Evolutionary conservation across 169 alveolate genomes (phyloP).

Genomic region (Babesia sp.): DNA sequence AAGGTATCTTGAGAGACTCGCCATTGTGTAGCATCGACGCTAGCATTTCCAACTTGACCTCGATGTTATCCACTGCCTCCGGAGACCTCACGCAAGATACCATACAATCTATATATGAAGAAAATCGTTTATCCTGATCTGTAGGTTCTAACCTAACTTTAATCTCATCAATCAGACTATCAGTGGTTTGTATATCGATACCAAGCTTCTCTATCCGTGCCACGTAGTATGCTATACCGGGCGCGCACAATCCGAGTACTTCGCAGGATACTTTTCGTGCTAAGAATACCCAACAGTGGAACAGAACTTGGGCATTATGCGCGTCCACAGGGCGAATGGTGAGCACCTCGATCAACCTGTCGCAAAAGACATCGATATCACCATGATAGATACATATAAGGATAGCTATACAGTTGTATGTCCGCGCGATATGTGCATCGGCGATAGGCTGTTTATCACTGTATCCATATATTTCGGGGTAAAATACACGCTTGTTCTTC

Average conservation of each 20-base stretch:
- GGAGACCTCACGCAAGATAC: conserved; percentile 26
- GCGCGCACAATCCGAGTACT: conserved; percentile 21
- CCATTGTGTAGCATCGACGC: conserved; percentile 24
- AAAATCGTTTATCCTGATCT: neutral
- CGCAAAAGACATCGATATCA: conserved; percentile 52
- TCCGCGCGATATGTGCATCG: conserved; percentile 5
- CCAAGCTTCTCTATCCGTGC: conserved; percentile 1
- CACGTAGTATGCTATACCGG: conserved; percentile 51
- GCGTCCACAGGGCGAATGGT: conserved; percentile 6
- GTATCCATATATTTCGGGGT: conserved; percentile 47
- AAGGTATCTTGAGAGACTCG: conserved; percentile 13
- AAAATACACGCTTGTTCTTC: conserved; percentile 46
- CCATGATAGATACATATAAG: conserved; percentile 25
- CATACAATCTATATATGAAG: conserved; percentile 16
- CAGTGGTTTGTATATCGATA: neutral
- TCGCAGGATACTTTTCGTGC: conserved; percentile 8
- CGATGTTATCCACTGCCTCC: neutral
- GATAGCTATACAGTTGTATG: conserved; percentile 54
- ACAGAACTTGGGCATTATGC: neutral
- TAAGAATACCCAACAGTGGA: conserved; percentile 34
- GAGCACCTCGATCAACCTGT: conserved; percentile 53
- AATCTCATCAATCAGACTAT: neutral
- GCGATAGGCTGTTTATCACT: conserved; percentile 1
- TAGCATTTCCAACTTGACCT: conserved; percentile 14
- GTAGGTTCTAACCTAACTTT: neutral